phyloP scores from a whole-genome alignment of 768 basidiomycete genomes.

The Podaxis rugospora region DNA sequence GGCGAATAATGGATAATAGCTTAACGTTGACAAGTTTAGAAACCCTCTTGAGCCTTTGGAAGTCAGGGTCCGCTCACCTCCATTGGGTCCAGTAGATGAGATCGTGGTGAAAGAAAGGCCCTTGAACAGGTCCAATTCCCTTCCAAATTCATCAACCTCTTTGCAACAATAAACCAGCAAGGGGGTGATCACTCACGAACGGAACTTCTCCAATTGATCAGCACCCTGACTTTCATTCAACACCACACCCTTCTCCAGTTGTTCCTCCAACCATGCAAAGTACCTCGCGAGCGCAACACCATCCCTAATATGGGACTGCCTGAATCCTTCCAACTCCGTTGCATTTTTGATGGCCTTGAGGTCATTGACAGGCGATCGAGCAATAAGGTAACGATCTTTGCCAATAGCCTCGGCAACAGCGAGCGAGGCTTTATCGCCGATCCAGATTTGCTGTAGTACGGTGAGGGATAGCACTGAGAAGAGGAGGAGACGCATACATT shows the following conservation, averaged over 20 bases:
- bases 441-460: conserved; percentile 57
- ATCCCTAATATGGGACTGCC: conserved; percentile 84
- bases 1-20: conserved; percentile 95
- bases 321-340: conserved; percentile 85
- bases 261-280: conserved; percentile 93
- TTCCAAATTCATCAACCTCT: conserved; percentile 22
- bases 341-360: conserved; percentile 79
- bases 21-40: conserved; percentile 19
- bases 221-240: conserved; percentile 81
- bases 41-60: background rate
- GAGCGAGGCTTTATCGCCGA: conserved; percentile 75
- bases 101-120: conserved; percentile 93
- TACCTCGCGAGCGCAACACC: conserved; percentile 85
- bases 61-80: conserved; percentile 44
- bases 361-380: conserved; percentile 72
- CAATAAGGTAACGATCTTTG: conserved; percentile 45
- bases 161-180: background rate
- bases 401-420: conserved; percentile 82
- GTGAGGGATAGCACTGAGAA: background rate
- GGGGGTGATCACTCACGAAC: conserved; percentile 54
- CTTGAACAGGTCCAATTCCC: conserved; percentile 74
- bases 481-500: conserved; percentile 21
- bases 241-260: conserved; percentile 54
- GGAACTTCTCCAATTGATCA: conserved; percentile 69
- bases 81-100: conserved; percentile 89